Evolutionary conservation across 1,284 basidiomycete genomes (phyloP).

Genomic region (Tilletia walkeri): DNA sequence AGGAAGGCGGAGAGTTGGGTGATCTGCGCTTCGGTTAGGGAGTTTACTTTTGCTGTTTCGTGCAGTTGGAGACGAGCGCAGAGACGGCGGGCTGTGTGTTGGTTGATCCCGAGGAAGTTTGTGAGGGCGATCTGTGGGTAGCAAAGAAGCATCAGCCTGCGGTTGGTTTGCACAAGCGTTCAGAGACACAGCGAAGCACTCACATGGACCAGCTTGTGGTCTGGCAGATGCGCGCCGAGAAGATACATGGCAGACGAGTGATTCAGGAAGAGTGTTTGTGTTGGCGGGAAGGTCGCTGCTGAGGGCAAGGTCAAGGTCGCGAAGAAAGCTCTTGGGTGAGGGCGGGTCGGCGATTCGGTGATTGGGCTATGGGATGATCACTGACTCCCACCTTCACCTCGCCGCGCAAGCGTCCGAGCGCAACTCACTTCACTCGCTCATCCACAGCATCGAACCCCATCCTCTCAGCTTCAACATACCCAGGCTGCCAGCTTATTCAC

Average conservation of each 20-base stretch:
- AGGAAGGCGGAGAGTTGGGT: slow-evolving; percentile 82
- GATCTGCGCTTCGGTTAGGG: slow-evolving; percentile 75
- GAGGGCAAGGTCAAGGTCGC: neutral
- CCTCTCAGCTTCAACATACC: neutral
- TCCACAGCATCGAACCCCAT: neutral
- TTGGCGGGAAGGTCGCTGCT: slow-evolving; percentile 14
- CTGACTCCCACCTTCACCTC: neutral
- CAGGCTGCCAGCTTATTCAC: too few relatives aligned
- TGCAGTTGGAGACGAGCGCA: slow-evolving; percentile 87
- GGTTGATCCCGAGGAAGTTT: slow-evolving; percentile 78
- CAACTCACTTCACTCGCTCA: neutral
- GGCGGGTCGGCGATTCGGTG: neutral
- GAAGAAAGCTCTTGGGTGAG: slow-evolving; percentile 1
- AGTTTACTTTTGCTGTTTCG: slow-evolving; percentile 68
- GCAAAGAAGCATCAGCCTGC: neutral
- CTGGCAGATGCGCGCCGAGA: slow-evolving; percentile 51
- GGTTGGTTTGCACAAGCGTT: neutral
- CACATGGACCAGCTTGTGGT: slow-evolving; percentile 54
- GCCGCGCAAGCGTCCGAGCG: slow-evolving; percentile 18
- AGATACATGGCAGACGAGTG: slow-evolving; percentile 41
- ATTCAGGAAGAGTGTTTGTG: too few relatives aligned
- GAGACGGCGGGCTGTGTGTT: slow-evolving; percentile 70
- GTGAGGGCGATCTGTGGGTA: slow-evolving; percentile 73
- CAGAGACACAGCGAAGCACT: slow-evolving; percentile 20
- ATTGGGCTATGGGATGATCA: neutral